Evolutionary conservation across 2,329 filamentous ascomycete species (phyloP), one percentile per base, ranked within the genome.

Genomic region (Raffaelea arxii): DNA sequence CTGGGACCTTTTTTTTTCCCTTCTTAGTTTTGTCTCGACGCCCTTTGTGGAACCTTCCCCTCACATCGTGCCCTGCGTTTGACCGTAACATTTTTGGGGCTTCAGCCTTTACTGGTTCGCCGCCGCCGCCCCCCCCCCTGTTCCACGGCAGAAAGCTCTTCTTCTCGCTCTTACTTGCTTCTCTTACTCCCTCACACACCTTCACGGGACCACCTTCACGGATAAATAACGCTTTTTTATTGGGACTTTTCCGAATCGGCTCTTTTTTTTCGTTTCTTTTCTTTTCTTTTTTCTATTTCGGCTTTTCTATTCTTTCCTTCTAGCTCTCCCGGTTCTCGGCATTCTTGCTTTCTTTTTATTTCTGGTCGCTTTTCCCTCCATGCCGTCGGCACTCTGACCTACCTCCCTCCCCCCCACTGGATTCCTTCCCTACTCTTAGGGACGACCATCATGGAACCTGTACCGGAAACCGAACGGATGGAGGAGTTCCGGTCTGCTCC

Each of bases 381-480:
- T 32, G 9, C 27, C 27, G 10, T 32, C 27, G 10, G 10, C 27
- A 10, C 27, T 32, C 27, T 9, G 16, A 16, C 10, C 16, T 32
- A 32, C 27, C 27, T 10, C 32, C 14, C 32, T 36, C 16, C 6
- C 14, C 32, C 19, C 32, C 32, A 12, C 19, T 36, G 7, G 16
- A 16, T n/a, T 16, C 32, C 16, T 9, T 18, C 6, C 14, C 32
- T 41, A 21, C 25, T 41, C 40, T 38, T 46, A 49, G 43, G 41
- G 43, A 51, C 50, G 46, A 46, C 43, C 60, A 62, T 56, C 55
- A 83, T 83, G 79, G 79, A 83, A 63, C 77, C 78, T 49, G 79
- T 83, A 57, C 79, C 79, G 54, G 79, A 83, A 67, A 80, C 78
- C 43, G 77, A 82, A 68, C 71, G 77, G 53, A 78, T 83, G 73